A percentile compares a stretch with the other conserved stretches of the same genome.
These are phyloP conservation scores for Rosa persica DNA, from an alignment of 306 rosid species.

Conservation along the genomic window DNA sequence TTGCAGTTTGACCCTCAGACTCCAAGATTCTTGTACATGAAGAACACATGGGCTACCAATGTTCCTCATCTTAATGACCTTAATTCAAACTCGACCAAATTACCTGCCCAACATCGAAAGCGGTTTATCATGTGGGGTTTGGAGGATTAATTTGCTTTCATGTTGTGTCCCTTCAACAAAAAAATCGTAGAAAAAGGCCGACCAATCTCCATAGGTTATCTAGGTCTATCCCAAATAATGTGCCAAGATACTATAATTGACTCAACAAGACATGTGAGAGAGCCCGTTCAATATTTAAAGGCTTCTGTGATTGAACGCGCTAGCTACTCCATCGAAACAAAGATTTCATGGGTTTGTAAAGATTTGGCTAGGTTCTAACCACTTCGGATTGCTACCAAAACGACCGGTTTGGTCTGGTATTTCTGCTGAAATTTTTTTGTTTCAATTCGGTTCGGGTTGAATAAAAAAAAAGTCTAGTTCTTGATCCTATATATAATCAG, in stretches of 20 bases:
- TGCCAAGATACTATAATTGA: not conserved
- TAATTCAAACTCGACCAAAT: conserved; percentile 8
- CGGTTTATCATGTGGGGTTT: conserved; percentile 13
- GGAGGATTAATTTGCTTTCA: not conserved
- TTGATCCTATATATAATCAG: too few species aligned
- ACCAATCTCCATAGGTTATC: not conserved
- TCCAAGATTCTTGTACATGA: conserved; percentile 9
- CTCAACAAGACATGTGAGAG: conserved; percentile 8
- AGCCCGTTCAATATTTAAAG: not conserved
- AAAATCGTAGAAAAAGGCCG: not conserved
- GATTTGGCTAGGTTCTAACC: not conserved
- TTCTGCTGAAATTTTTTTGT: too few species aligned
- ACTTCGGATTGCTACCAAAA: conserved; percentile 2
- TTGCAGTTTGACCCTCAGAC: conserved; percentile 3
- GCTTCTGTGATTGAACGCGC: not conserved
- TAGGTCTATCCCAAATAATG: not conserved
- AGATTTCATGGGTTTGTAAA: not conserved
- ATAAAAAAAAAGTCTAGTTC: too few species aligned
- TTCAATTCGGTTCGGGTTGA: too few species aligned
- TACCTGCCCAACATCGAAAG: conserved; percentile 7
- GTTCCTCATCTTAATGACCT: not conserved
- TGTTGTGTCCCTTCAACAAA: not conserved
- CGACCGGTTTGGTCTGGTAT: not conserved
- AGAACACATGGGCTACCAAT: conserved; percentile 11
- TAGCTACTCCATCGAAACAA: not conserved